phyloP scores from a whole-genome alignment of 2,329 filamentous ascomycete genomes.

The Cytospora leucostoma region DNA sequence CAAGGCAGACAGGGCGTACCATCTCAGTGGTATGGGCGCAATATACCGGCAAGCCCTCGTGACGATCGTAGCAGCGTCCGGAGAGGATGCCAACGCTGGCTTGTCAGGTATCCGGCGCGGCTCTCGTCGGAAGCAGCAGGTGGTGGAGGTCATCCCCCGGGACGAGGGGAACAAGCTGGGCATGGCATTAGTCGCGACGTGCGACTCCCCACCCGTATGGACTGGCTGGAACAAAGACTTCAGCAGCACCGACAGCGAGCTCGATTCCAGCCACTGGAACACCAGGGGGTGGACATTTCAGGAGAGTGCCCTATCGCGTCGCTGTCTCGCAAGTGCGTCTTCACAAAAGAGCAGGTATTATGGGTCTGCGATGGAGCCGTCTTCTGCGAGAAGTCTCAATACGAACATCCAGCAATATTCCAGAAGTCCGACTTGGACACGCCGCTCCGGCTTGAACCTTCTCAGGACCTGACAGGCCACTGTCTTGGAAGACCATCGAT shows the following conservation, averaged over 20 bases:
- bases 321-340: slow-evolving; percentile 7
- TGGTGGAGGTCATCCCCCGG: background rate
- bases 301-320: slow-evolving; percentile 9
- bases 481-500: slow-evolving; percentile 2
- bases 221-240: background rate
- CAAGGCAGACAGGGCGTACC: background rate
- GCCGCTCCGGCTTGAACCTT: slow-evolving; percentile 3
- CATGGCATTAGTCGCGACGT: background rate
- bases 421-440: background rate
- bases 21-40: background rate
- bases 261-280: slow-evolving; percentile 10
- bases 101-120: background rate
- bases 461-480: background rate
- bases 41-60: background rate
- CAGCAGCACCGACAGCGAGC: background rate
- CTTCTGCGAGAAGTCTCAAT: slow-evolving; percentile 2
- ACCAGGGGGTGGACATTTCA: slow-evolving; percentile 18
- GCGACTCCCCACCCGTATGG: background rate
- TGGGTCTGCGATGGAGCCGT: slow-evolving; percentile 13
- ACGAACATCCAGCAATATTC: background rate
- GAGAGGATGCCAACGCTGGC: background rate
- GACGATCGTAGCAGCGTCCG: background rate
- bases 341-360: slow-evolving; percentile 9
- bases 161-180: background rate
- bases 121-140: background rate